phyloP scores from a whole-genome alignment of 2,329 filamentous ascomycete genomes.

The Cladosporium sp. region DNA sequence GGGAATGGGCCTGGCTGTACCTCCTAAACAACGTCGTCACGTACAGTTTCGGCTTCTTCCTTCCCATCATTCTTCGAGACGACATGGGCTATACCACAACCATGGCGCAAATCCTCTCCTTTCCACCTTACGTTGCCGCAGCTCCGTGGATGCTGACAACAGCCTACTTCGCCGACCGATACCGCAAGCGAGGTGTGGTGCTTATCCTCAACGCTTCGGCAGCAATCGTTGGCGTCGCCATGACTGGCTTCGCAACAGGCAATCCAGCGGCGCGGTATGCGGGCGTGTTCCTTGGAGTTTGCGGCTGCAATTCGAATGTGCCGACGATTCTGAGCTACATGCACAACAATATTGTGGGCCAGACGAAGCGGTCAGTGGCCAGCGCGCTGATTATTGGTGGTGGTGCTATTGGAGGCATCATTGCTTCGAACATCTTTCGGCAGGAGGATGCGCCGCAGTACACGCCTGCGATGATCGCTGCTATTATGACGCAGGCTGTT shows the following conservation, averaged over 20 bases:
- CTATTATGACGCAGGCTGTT: conserved; percentile 20
- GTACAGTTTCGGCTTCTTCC: conserved; percentile 70
- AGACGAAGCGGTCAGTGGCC: conserved; percentile 68
- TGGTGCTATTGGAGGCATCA: conserved; percentile 73
- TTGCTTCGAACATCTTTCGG: conserved; percentile 69
- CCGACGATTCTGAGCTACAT: conserved; percentile 71
- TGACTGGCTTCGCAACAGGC: conserved; percentile 22
- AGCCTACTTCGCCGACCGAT: conserved; percentile 20
- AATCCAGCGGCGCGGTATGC: conserved; percentile 51
- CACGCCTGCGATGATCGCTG: conserved; percentile 44
- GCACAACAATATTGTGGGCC: conserved; percentile 66
- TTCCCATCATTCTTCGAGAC: conserved; percentile 65
- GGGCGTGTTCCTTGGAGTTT: conserved; percentile 69
- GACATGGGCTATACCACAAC: conserved; percentile 46
- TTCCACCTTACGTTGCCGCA: conserved; percentile 32
- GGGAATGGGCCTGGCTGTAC: conserved; percentile 52
- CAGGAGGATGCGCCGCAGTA: conserved; percentile 54
- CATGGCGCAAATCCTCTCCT: conserved; percentile 30
- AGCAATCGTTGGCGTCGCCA: conserved; percentile 24
- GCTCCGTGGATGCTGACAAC: conserved; percentile 28
- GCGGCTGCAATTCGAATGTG: conserved; percentile 72
- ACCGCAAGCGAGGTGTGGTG: conserved; percentile 18
- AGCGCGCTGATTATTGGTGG: conserved; percentile 70
- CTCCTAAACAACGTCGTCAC: conserved; percentile 64
- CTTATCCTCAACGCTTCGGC: conserved; percentile 23